phyloP scores from a whole-genome alignment of 345 rosid genomes.

The Ceriops zippeliana region DNA sequence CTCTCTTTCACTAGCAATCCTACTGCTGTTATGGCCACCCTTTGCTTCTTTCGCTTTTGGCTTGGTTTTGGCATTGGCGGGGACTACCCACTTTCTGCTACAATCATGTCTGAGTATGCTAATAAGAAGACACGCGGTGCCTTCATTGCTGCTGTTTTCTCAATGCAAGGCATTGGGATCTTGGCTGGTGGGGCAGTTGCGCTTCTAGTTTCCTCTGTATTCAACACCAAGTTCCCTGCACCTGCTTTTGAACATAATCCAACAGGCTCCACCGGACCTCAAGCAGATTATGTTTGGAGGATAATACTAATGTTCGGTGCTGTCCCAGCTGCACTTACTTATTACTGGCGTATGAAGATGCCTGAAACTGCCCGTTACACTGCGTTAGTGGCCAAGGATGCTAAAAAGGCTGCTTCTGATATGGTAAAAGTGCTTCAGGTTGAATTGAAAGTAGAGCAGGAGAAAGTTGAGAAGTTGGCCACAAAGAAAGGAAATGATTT shows the following conservation, averaged over 20 bases:
- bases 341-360: constrained; percentile 71
- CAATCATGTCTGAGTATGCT: constrained; percentile 85
- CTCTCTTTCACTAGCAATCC: constrained; percentile 48
- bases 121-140: constrained; percentile 71
- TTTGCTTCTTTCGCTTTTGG: constrained; percentile 85
- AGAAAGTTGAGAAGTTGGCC: constrained; percentile 22
- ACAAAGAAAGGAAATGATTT: constrained; percentile 28
- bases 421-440: constrained; percentile 75
- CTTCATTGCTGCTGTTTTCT: constrained; percentile 71
- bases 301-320: constrained; percentile 68
- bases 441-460: constrained; percentile 50
- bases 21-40: constrained; percentile 49
- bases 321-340: constrained; percentile 57
- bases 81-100: constrained; percentile 80
- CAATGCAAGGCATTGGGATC: constrained; percentile 82
- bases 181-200: constrained; percentile 58
- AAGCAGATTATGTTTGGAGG: constrained; percentile 72
- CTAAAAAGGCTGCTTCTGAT: constrained; percentile 57
- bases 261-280: constrained; percentile 43
- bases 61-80: constrained; percentile 87
- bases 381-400: constrained; percentile 56
- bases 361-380: constrained; percentile 89
- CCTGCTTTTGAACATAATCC: constrained; percentile 34
- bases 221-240: constrained; percentile 38
- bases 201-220: constrained; percentile 34